phyloP scores from a whole-genome alignment of 192 early-diverging fungal species.

The Paraglomus brasilianum region DNA sequence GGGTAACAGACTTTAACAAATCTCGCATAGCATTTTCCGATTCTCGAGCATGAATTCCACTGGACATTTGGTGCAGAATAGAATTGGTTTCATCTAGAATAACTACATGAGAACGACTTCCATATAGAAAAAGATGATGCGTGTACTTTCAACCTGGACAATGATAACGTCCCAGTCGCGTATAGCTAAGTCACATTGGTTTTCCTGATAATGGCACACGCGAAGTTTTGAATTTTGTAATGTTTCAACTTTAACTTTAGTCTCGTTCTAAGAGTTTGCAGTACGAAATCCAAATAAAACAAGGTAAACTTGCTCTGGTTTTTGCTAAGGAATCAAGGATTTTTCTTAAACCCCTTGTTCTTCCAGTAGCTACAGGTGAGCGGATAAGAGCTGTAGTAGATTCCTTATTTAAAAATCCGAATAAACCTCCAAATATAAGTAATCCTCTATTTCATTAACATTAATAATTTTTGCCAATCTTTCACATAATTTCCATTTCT shows the following conservation, averaged over 20 bases:
- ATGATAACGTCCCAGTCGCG: slow-evolving; percentile 22
- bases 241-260: slow-evolving; percentile 15
- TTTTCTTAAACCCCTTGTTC: slow-evolving; percentile 7
- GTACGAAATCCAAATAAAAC: slow-evolving; percentile 13
- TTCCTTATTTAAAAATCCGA: not conserved
- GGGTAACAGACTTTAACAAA: not conserved
- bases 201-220: slow-evolving; percentile 2
- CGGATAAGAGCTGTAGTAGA: slow-evolving; percentile 2
- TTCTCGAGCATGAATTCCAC: not conserved
- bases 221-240: not conserved
- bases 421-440: not conserved
- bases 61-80: slow-evolving; percentile 25
- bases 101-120: not conserved
- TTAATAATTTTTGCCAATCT: slow-evolving; percentile 12
- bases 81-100: slow-evolving; percentile 14
- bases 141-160: slow-evolving; percentile 13
- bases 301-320: not conserved
- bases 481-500: slow-evolving; percentile 5
- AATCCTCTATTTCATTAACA: slow-evolving; percentile 9
- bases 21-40: slow-evolving; percentile 25
- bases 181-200: not conserved
- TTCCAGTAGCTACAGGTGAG: slow-evolving; percentile 4
- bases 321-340: slow-evolving; percentile 9
- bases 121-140: not conserved
- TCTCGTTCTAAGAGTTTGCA: not conserved